These are phyloP conservation scores for Apiospora koreana DNA, from an alignment of 2,329 filamentous ascomycete genomes.

Conservation along the genomic window DNA sequence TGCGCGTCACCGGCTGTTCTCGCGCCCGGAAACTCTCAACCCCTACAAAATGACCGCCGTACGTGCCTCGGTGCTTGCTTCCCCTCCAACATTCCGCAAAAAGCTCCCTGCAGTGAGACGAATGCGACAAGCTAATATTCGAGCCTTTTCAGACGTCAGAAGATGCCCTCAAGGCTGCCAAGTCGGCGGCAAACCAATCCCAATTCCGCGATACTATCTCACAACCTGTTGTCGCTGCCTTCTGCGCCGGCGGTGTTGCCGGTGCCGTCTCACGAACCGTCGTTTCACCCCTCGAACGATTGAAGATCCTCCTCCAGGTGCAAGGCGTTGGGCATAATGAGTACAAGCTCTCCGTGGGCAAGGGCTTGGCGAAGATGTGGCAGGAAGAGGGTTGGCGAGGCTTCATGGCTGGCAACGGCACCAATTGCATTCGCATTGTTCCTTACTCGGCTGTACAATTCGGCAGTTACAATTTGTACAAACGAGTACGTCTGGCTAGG, in stretches of 20 bases:
- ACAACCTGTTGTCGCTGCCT: constrained; percentile 86
- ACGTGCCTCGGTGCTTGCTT: constrained; percentile 24
- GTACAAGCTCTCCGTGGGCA: constrained; percentile 88
- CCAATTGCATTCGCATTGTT: constrained; percentile 97
- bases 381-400: constrained; percentile 94
- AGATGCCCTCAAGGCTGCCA: constrained; percentile 31
- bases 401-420: constrained; percentile 97
- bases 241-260: constrained; percentile 90
- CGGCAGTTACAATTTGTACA: constrained; percentile 97
- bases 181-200: constrained; percentile 27
- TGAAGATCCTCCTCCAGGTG: constrained; percentile 98
- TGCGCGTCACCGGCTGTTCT: not conserved
- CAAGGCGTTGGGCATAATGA: constrained; percentile 89
- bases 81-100: not conserved
- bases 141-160: constrained; percentile 23
- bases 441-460: constrained; percentile 98
- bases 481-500: constrained; percentile 63
- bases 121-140: not conserved
- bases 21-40: not conserved
- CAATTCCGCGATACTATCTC: constrained; percentile 59
- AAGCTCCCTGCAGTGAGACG: not conserved
- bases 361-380: constrained; percentile 94
- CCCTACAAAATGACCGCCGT: constrained; percentile 38
- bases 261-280: constrained; percentile 97
- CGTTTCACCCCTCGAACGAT: constrained; percentile 89